Evolutionary conservation across 2,329 filamentous ascomycete genomes (phyloP).

Genomic region (Pestalotiopsis sp.): DNA sequence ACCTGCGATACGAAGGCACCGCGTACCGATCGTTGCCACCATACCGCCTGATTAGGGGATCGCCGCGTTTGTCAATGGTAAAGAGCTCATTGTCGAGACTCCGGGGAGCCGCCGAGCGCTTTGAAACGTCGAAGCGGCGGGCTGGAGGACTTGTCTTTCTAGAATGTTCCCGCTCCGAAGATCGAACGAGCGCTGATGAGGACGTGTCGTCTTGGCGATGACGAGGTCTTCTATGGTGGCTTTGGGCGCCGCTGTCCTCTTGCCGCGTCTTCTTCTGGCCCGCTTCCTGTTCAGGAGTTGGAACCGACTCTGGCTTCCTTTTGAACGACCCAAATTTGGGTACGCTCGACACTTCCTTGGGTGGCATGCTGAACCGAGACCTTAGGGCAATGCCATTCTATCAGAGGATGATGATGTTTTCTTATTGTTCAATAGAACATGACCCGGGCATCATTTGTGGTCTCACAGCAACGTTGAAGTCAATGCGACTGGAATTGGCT

Average conservation of each 20-base stretch:
- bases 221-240: background rate
- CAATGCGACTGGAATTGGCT: too few species aligned
- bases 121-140: conserved; percentile 13
- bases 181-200: background rate
- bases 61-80: conserved; percentile 73
- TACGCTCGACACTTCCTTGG: conserved; percentile 38
- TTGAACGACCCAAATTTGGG: conserved; percentile 80
- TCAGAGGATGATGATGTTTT: background rate
- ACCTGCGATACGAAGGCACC: conserved; percentile 71
- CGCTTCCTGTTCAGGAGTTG: conserved; percentile 18
- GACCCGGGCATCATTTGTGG: too few species aligned
- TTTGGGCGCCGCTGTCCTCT: background rate
- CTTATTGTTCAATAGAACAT: too few species aligned
- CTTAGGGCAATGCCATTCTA: background rate
- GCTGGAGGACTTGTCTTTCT: background rate
- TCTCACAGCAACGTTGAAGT: too few species aligned
- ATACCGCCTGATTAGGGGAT: conserved; percentile 74
- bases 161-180: background rate
- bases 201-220: background rate
- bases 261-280: background rate
- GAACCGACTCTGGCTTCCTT: conserved; percentile 39
- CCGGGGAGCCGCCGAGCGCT: conserved; percentile 15
- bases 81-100: conserved; percentile 43
- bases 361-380: conserved; percentile 22
- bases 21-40: conserved; percentile 73